These are phyloP conservation scores for Conoideocrella luteorostrata DNA, from an alignment of 2,329 filamentous ascomycete species.

Conservation along the genomic window DNA sequence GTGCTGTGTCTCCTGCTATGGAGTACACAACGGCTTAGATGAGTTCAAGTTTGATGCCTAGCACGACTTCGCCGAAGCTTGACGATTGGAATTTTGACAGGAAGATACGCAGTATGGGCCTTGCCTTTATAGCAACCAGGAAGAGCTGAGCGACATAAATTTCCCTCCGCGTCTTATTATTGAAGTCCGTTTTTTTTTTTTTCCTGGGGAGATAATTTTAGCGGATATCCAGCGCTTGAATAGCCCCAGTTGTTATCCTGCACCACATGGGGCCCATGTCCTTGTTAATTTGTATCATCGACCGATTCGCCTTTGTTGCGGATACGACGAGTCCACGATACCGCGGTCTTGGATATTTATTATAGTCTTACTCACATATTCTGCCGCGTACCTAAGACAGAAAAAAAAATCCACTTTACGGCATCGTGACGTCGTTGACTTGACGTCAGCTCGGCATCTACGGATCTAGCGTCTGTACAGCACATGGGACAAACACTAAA, in stretches of 20 bases:
- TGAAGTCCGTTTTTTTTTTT: too few relatives aligned
- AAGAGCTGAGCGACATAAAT: too few relatives aligned
- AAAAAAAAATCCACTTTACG: background rate
- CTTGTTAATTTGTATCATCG: background rate
- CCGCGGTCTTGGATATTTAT: background rate
- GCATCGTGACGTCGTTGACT: constrained; percentile 1
- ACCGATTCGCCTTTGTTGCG: background rate
- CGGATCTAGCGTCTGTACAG: background rate
- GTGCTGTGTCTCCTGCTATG: too few relatives aligned
- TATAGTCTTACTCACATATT: background rate
- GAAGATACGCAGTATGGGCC: too few relatives aligned
- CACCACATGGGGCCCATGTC: background rate
- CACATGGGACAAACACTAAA: background rate
- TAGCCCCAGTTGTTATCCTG: background rate
- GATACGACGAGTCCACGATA: background rate
- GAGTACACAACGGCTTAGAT: too few relatives aligned
- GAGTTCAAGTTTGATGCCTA: too few relatives aligned
- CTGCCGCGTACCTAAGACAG: too few relatives aligned
- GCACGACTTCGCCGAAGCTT: too few relatives aligned
- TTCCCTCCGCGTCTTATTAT: too few relatives aligned
- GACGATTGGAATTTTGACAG: too few relatives aligned
- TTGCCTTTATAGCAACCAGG: too few relatives aligned
- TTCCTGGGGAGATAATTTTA: background rate
- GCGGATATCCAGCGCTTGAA: too few relatives aligned
- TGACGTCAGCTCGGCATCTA: background rate